Conservation (phyloP, 2,329 filamentous ascomycete genomes). For the Exophiala dermatitidis region DNA sequence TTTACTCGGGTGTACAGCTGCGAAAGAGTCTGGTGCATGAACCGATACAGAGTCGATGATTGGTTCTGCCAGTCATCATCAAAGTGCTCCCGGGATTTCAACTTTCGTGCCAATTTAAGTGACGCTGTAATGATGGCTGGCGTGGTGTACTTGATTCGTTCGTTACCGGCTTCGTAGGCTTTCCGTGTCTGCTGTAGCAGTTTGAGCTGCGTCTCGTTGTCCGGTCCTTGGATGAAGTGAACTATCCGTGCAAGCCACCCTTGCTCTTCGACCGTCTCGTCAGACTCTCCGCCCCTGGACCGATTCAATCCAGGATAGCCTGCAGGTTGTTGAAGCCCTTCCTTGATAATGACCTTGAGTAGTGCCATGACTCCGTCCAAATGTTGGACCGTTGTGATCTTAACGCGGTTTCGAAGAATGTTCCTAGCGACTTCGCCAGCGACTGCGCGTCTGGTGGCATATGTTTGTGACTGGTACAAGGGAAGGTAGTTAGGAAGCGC, state of each 20-base stretch:
- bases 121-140: conserved; percentile 84
- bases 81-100: conserved; percentile 85
- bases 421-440: conserved; percentile 79
- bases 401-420: conserved; percentile 73
- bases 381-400: conserved; percentile 68
- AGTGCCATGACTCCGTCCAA: conserved; percentile 85
- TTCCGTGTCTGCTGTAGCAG: conserved; percentile 82
- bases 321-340: conserved; percentile 75
- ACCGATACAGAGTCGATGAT: conserved; percentile 82
- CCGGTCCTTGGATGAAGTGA: conserved; percentile 71
- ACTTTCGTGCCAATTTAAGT: conserved; percentile 78
- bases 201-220: conserved; percentile 87
- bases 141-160: conserved; percentile 91
- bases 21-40: conserved; percentile 82
- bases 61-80: conserved; percentile 67
- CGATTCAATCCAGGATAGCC: conserved; percentile 75
- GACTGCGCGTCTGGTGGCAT: conserved; percentile 81
- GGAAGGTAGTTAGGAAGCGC: conserved; percentile 88
- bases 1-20: conserved; percentile 82
- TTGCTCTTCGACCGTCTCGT: conserved; percentile 96
- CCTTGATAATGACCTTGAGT: conserved; percentile 83
- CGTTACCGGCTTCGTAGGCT: conserved; percentile 83
- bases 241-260: conserved; percentile 91
- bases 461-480: conserved; percentile 83
- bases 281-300: conserved; percentile 73